Conservation (phyloP, 1,284 basidiomycete genomes). For the Anthracocystis setariae region DNA sequence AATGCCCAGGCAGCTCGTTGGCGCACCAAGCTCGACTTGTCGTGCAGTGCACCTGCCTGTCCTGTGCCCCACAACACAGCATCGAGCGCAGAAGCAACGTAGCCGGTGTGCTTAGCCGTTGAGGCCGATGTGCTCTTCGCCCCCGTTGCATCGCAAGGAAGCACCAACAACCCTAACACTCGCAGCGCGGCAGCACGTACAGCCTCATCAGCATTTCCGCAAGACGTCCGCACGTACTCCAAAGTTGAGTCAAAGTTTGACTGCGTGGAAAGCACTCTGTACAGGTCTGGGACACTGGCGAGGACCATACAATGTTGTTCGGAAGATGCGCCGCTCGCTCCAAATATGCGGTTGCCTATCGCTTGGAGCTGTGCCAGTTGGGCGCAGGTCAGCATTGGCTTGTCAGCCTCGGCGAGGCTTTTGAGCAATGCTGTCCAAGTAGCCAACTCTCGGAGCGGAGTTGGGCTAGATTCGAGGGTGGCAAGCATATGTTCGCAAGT, state of each 20-base stretch:
- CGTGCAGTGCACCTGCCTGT: conserved; percentile 6
- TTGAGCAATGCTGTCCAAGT: conserved; percentile 24
- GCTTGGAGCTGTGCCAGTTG: neutral
- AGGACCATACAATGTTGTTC: conserved; percentile 17
- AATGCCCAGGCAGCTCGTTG: conserved; percentile 39
- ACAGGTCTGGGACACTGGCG: conserved; percentile 15
- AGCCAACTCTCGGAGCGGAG: conserved; percentile 4
- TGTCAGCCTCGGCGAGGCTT: conserved; percentile 10
- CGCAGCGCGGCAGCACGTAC: conserved; percentile 37
- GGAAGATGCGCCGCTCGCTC: neutral
- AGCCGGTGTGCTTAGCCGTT: neutral
- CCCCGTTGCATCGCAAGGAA: conserved; percentile 18
- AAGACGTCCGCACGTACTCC: conserved; percentile 13
- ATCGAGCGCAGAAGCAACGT: neutral
- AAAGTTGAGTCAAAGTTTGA: conserved; percentile 7
- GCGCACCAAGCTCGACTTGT: conserved; percentile 36
- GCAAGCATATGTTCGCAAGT: conserved; percentile 7
- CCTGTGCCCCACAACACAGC: conserved; percentile 8
- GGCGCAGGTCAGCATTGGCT: neutral
- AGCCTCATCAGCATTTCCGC: conserved; percentile 16
- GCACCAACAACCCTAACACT: conserved; percentile 34
- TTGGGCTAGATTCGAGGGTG: conserved; percentile 1
- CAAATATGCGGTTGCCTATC: neutral
- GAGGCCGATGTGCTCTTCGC: neutral
- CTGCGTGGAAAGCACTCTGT: conserved; percentile 5